Conservation (phyloP, 805 yeast genomes). For the Candida fluviatilis region DNA sequence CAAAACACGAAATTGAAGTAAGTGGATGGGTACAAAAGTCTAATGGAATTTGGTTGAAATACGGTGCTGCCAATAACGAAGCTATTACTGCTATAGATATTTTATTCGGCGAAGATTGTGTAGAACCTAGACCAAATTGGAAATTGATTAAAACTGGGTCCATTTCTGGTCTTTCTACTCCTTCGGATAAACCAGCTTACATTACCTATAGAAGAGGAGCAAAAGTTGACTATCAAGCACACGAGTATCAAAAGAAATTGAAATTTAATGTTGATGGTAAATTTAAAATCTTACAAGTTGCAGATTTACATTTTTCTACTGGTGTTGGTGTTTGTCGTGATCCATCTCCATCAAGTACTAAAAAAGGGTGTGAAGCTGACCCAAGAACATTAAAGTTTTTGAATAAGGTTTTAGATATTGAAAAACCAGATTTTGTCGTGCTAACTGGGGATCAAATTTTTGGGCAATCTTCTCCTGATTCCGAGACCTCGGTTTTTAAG, state of each 20-base stretch:
- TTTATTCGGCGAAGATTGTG: conserved; percentile 67
- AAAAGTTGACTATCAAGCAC: conserved; percentile 21
- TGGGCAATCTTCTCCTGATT: conserved; percentile 76
- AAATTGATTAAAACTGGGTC: conserved; percentile 23
- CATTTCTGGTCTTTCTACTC: conserved; percentile 16
- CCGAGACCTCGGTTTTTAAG: conserved; percentile 78
- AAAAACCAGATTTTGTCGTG: conserved; percentile 80
- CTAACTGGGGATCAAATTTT: conserved; percentile 89
- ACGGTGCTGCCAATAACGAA: conserved; percentile 36
- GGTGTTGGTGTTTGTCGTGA: conserved; percentile 79
- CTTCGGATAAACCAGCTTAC: conserved; percentile 19
- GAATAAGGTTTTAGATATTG: conserved; percentile 60
- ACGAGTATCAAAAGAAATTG: conserved; percentile 26
- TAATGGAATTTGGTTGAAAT: conserved; percentile 58
- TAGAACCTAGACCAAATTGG: conserved; percentile 80
- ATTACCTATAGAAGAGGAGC: conserved; percentile 35
- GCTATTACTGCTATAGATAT: conserved; percentile 61
- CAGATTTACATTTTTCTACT: conserved; percentile 89
- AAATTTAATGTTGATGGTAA: conserved; percentile 40
- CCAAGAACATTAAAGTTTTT: conserved; percentile 62
- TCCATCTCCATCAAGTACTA: conserved; percentile 50
- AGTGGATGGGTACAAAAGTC: conserved; percentile 46
- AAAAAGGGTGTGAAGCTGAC: conserved; percentile 71
- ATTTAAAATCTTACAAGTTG: conserved; percentile 81
- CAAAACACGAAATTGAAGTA: conserved; percentile 29